phyloP scores from a whole-genome alignment of 371 early-diverging fungal species.

The Zopfochytrium polystomum region DNA sequence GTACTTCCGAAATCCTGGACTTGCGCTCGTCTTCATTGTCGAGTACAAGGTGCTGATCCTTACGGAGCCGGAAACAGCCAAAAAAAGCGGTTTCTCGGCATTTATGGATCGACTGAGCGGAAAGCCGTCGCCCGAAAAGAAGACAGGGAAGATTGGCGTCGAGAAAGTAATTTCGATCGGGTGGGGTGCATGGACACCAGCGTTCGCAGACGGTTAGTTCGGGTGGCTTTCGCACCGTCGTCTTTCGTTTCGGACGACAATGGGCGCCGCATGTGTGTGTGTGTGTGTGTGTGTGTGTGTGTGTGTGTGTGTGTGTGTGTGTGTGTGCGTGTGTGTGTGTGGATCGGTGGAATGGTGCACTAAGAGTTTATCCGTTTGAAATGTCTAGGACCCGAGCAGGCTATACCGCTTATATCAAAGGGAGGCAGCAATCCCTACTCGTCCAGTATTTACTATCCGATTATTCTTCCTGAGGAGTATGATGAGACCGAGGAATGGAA shows the following conservation, averaged over 20 bases:
- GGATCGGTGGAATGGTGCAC: no score
- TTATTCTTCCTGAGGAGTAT: conserved; percentile 15
- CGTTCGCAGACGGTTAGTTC: conserved; percentile 11
- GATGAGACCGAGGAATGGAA: conserved; percentile 16
- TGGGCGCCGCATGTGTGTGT: no score
- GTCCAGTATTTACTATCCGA: conserved; percentile 7
- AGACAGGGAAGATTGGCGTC: conserved; percentile 15
- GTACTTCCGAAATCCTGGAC: conserved; percentile 21
- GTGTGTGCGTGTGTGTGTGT: no score
- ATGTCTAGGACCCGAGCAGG: no score
- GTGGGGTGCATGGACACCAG: conserved; percentile 36
- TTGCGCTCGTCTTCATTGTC: conserved; percentile 38
- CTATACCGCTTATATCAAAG: conserved; percentile 13
- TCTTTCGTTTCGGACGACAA: neutral
- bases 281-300: no score
- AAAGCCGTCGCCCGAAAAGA: conserved; percentile 3
- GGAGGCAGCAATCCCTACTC: conserved; percentile 23
- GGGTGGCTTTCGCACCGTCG: neutral
- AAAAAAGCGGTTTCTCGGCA: conserved; percentile 25
- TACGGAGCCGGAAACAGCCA: conserved; percentile 18
- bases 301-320: no score
- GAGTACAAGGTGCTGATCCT: conserved; percentile 40
- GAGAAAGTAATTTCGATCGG: conserved; percentile 38
- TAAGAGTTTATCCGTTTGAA: no score
- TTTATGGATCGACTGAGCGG: conserved; percentile 22